Evolutionary conservation across 345 rosid species (phyloP), one percentile per base, ranked within the genome.

Genomic region (Aethionema arabicum): DNA sequence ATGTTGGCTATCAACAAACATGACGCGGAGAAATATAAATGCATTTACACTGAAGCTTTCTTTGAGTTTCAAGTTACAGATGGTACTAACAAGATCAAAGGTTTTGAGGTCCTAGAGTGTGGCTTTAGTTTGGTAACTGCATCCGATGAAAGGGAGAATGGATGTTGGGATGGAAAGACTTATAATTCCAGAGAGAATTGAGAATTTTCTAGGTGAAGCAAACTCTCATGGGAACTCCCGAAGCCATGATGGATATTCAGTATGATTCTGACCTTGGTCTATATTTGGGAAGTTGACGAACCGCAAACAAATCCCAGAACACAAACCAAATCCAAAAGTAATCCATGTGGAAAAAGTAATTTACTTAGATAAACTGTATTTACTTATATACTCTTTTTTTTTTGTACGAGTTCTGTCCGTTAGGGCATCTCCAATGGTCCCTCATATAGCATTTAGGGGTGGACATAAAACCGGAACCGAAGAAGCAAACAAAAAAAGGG

Each of bases 171-270:
- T 63, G 12, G 9, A 36, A 5, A 32, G 41, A 32, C 52, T 59
- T 33, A 7, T 33, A 33, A 33, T 33, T 11, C 11, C 42, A 45
- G 14, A 51, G 16, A 42, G n/a, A 50, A 11, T 63, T 7, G 49
- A 13, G 42, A 32, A 63, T n/a, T 0, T 5, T 15, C 46, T 5
- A 36, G 36, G 35, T 61, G 45, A 61, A 37, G 27, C 46, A 36
- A 11, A 0, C 45, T 33, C 65, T 10, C 7, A 4, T 11, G 54
- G 13, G 21, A 46, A 47, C 11, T 3, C 37, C 4, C 37, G 37
- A 33, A 33, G 37, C 37, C 37, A 33, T 55, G 61, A 56, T 29
- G 36, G n/a, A 56, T 7, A 40, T 39, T 36, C 47, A 29, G 13
- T 0, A 4, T 56, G 46, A 39, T 10, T 39, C 35, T 56, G 16